Percentiles rank a stretch among this genome's conserved stretches.
phyloP scores from a whole-genome alignment of 2,329 filamentous ascomycete genomes.

The Elsinoe australis region DNA sequence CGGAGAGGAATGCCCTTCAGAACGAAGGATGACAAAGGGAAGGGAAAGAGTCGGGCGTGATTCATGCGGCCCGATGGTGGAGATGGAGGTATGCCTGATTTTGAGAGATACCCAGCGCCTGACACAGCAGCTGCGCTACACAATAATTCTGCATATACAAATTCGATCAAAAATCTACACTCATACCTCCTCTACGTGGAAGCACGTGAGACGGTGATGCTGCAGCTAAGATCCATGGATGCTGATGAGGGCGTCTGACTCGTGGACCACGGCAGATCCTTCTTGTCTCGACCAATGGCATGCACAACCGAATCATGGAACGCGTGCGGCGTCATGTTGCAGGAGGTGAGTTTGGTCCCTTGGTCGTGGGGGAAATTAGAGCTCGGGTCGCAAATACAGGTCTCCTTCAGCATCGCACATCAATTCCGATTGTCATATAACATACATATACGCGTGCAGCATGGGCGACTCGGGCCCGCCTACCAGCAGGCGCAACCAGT shows the following conservation, averaged over 20 bases:
- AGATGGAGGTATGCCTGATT: no score
- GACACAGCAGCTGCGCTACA: neutral
- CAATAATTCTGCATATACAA: no score
- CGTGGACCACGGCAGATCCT: neutral
- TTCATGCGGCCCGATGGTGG: neutral
- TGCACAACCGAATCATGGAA: no score
- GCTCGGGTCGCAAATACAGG: neutral
- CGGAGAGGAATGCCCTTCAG: neutral
- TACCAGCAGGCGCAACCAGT: conserved; percentile 12
- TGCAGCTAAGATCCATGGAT: neutral
- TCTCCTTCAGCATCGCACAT: neutral
- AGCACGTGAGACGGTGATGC: neutral
- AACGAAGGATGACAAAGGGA: neutral
- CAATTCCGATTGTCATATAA: conserved; percentile 6
- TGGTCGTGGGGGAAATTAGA: neutral
- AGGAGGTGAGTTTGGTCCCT: no score
- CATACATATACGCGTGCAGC: neutral
- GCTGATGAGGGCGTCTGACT: neutral
- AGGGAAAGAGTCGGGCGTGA: neutral
- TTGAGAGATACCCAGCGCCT: neutral
- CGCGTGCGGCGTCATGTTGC: neutral
- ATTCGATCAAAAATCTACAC: no score
- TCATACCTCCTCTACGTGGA: neutral
- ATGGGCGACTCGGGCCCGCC: conserved; percentile 20
- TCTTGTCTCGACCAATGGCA: neutral